These are phyloP conservation scores for Piromyces finnis DNA, from an alignment of 192 early-diverging fungal genomes.

Conservation along the genomic window DNA sequence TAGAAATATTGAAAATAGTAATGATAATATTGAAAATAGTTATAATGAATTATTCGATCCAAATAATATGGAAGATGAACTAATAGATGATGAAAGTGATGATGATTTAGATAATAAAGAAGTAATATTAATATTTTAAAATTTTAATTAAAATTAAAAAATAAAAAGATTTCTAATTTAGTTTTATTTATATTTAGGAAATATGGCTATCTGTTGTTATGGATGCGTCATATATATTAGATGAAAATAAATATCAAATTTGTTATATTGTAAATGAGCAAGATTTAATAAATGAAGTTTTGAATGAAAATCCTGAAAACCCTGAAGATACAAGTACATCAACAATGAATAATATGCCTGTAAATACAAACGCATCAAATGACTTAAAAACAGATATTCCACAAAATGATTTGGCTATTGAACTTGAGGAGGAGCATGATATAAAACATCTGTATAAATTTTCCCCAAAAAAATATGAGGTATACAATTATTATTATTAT, in stretches of 20 bases:
- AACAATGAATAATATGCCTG: not conserved
- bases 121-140: not conserved
- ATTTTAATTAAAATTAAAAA: not conserved
- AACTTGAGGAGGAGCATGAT: not conserved
- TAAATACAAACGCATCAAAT: not conserved
- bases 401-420: not conserved
- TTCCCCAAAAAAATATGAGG: not conserved
- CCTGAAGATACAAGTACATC: not conserved
- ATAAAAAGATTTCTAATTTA: too few relatives aligned
- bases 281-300: not conserved
- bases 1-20: not conserved
- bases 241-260: not conserved
- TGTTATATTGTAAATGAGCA: not conserved
- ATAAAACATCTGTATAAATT: not conserved
- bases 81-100: not conserved
- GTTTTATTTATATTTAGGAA: not conserved
- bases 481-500: not conserved
- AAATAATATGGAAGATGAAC: not conserved
- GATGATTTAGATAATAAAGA: not conserved
- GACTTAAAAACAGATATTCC: not conserved
- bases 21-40: not conserved
- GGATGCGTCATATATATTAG: not conserved
- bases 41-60: not conserved
- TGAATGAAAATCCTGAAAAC: not conserved
- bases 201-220: not conserved